A percentile compares a stretch with the other conserved stretches of the same genome.
Conservation (phyloP, 2,329 filamentous ascomycete species). For the Verticillium nonalfalfae region DNA sequence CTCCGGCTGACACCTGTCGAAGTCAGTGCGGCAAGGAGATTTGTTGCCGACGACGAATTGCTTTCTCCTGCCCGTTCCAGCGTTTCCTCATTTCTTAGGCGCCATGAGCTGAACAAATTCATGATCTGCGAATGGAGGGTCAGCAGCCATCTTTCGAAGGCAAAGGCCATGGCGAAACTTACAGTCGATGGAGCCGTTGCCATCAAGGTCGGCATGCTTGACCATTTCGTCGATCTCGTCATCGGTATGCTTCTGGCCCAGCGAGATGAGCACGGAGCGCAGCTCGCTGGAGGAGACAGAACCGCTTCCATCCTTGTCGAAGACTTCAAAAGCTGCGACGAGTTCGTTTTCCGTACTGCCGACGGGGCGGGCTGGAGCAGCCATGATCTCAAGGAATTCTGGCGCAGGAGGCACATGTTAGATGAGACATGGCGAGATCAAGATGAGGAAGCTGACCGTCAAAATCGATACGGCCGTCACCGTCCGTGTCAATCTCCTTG, state of each 20-base stretch:
- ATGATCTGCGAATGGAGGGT: conserved; percentile 6
- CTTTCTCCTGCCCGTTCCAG: neutral
- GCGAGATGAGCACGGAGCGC: conserved; percentile 12
- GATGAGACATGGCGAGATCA: neutral
- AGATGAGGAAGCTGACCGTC: conserved; percentile 3
- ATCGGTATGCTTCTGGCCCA: conserved; percentile 13
- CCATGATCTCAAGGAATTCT: conserved; percentile 14
- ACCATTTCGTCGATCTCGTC: conserved; percentile 15
- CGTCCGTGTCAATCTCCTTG: conserved; percentile 11
- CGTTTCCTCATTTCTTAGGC: conserved; percentile 5
- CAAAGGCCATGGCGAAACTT: neutral
- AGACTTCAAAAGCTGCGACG: conserved; percentile 13
- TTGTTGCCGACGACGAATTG: neutral
- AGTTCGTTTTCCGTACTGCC: conserved; percentile 11
- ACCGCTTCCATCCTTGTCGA: conserved; percentile 13
- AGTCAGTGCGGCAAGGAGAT: neutral
- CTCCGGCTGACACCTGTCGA: neutral
- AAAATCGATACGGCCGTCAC: conserved; percentile 12
- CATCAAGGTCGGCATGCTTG: conserved; percentile 11
- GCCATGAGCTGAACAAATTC: conserved; percentile 14
- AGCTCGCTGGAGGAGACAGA: conserved; percentile 12
- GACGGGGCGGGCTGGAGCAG: conserved; percentile 8
- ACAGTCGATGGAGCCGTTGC: conserved; percentile 14
- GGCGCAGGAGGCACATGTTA: neutral
- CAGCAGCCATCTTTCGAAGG: neutral